phyloP scores from a whole-genome alignment of 2,329 filamentous ascomycete genomes.

The Stachybotrys chlorohalonatus region DNA sequence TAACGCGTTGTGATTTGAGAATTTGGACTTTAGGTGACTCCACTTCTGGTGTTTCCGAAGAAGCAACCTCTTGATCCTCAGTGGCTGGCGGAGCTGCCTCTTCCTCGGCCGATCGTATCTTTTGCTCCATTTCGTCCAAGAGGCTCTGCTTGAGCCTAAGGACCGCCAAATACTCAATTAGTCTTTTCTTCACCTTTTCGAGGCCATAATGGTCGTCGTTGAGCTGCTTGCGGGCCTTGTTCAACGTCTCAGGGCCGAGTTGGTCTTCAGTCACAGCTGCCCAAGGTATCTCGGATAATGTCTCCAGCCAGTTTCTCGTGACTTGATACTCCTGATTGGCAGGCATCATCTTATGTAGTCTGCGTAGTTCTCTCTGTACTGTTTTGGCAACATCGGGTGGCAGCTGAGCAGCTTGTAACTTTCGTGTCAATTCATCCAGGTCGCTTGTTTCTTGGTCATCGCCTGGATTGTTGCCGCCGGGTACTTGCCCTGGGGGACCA shows the following conservation, averaged over 20 bases:
- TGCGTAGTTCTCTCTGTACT: constrained; percentile 80
- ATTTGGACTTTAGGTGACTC: constrained; percentile 59
- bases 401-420: constrained; percentile 71
- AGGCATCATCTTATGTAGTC: constrained; percentile 90
- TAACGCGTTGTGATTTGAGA: constrained; percentile 72
- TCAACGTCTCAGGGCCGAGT: constrained; percentile 70
- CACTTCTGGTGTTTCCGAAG: constrained; percentile 19
- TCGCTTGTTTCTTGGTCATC: constrained; percentile 83
- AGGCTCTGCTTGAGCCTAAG: constrained; percentile 87
- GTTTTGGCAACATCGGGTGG: constrained; percentile 80
- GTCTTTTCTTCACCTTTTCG: constrained; percentile 92
- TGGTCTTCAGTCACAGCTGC: constrained; percentile 74
- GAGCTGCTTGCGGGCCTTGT: constrained; percentile 75
- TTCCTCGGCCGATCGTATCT: constrained; percentile 61
- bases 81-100: constrained; percentile 21
- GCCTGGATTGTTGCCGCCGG: constrained; percentile 39
- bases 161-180: constrained; percentile 95
- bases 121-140: constrained; percentile 72
- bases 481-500: constrained; percentile 22
- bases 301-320: constrained; percentile 87
- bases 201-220: constrained; percentile 95
- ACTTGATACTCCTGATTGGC: constrained; percentile 95
- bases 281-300: constrained; percentile 91
- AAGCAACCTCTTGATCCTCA: constrained; percentile 10
- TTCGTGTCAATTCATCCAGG: constrained; percentile 83